Conservation (phyloP, 345 rosid species). For the Populus deltoides region DNA sequence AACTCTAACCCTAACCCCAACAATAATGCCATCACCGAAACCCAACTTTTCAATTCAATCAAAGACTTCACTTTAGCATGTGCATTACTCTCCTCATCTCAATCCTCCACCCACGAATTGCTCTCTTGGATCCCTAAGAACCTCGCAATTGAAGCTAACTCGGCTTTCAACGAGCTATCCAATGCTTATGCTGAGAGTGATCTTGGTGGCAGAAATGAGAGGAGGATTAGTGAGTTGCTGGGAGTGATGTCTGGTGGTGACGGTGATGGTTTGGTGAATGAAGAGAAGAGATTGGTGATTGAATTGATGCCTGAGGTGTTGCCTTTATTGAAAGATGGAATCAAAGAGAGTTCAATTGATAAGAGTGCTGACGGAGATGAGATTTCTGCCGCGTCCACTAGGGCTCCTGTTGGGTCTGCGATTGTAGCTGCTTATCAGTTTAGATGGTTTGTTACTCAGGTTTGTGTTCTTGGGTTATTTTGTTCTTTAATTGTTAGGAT, state of each 20-base stretch:
- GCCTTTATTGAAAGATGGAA: conserved; percentile 54
- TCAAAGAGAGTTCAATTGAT: conserved; percentile 66
- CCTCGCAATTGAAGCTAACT: conserved; percentile 31
- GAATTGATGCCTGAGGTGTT: conserved; percentile 56
- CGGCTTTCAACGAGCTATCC: conserved; percentile 43
- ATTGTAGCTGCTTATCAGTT: conserved; percentile 72
- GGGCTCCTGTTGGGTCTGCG: conserved; percentile 65
- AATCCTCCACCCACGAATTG: conserved; percentile 48
- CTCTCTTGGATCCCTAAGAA: conserved; percentile 67
- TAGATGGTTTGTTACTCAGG: conserved; percentile 86
- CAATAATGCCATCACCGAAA: conserved; percentile 7
- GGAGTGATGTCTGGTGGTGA: conserved; percentile 16
- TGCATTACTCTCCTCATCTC: conserved; percentile 60
- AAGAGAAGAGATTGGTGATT: conserved; percentile 36
- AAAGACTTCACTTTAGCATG: conserved; percentile 59
- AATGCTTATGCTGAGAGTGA: conserved; percentile 23
- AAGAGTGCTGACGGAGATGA: conserved; percentile 50
- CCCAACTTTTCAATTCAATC: conserved; percentile 26
- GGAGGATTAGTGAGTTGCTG: conserved; percentile 20
- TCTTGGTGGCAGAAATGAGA: conserved; percentile 24
- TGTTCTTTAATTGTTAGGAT: background rate
- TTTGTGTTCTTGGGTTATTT: conserved; percentile 13
- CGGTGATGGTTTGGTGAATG: conserved; percentile 4
- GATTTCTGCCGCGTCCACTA: conserved; percentile 53
- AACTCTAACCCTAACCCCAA: conserved; percentile 1